These are phyloP conservation scores for Pichiaceae sp. DNA, from an alignment of 1,139 yeast genomes.

Conservation along the genomic window DNA sequence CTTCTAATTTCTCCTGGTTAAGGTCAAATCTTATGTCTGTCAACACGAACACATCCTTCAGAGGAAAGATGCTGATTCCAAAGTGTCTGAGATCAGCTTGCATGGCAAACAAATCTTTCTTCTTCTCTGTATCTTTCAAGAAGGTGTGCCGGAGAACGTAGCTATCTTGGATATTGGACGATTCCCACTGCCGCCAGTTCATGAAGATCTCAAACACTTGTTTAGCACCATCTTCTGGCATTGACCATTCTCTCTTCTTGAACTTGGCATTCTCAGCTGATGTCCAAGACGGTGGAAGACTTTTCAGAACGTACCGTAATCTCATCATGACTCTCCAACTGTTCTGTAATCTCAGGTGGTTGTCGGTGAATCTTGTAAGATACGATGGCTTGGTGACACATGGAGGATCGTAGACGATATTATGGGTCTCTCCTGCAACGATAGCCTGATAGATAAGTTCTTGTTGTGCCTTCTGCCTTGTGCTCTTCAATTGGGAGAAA, in stretches of 20 bases:
- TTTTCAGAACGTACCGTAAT: constrained; percentile 60
- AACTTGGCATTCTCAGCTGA: constrained; percentile 20
- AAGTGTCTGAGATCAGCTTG: constrained; percentile 3
- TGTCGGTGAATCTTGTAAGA: constrained; percentile 57
- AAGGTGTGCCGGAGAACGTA: constrained; percentile 43
- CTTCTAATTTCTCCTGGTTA: constrained; percentile 6
- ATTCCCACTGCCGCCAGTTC: constrained; percentile 93
- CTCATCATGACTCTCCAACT: constrained; percentile 84
- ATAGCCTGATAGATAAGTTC: constrained; percentile 52
- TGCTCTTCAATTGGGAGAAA: constrained; percentile 8
- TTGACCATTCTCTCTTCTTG: constrained; percentile 24
- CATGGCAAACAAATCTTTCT: neutral
- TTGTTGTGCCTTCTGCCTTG: constrained; percentile 19
- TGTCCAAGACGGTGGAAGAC: constrained; percentile 51
- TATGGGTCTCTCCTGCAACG: constrained; percentile 49
- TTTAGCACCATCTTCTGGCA: constrained; percentile 45
- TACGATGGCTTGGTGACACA: constrained; percentile 87
- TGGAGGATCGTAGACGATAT: constrained; percentile 75
- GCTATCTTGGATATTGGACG: constrained; percentile 47
- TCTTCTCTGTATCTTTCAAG: neutral
- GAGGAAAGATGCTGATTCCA: constrained; percentile 13
- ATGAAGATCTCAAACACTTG: constrained; percentile 53
- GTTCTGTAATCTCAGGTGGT: constrained; percentile 72
- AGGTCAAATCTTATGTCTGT: constrained; percentile 9
- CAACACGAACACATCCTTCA: constrained; percentile 14